Percentiles rank a stretch among this genome's conserved stretches.
Evolutionary conservation across 345 rosid species (phyloP).

Genomic region (Microcos paniculata): DNA sequence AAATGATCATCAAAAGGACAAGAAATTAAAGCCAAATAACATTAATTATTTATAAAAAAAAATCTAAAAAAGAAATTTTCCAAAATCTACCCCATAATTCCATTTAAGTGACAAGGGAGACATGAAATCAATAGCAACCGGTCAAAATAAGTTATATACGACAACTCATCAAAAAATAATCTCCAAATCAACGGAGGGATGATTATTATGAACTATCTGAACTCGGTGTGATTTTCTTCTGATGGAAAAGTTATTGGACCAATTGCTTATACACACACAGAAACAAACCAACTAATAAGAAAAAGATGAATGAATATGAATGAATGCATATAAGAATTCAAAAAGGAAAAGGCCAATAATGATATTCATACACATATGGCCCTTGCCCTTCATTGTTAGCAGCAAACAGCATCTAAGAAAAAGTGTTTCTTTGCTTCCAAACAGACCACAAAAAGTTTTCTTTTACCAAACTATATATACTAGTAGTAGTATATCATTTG

Average conservation of each 20-base stretch:
- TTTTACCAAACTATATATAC: slow-evolving; percentile 2
- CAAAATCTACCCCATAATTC: neutral
- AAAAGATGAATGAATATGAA: neutral
- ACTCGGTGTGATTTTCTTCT: too few relatives aligned
- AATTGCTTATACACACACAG: slow-evolving; percentile 18
- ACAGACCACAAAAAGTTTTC: slow-evolving; percentile 16
- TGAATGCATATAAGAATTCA: slow-evolving; percentile 5
- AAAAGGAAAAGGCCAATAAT: slow-evolving; percentile 33
- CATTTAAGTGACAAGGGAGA: neutral
- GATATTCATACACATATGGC: slow-evolving; percentile 11
- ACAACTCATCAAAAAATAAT: neutral
- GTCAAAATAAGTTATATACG: neutral
- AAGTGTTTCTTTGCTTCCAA: slow-evolving; percentile 26
- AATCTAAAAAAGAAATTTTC: too few relatives aligned
- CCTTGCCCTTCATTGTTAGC: slow-evolving; percentile 9
- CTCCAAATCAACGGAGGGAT: too few relatives aligned
- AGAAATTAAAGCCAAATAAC: neutral
- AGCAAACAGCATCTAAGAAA: slow-evolving; percentile 30
- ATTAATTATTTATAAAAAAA: neutral
- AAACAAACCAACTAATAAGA: slow-evolving; percentile 24
- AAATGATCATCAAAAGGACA: too few relatives aligned
- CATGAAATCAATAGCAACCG: neutral
- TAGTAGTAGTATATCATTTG: neutral
- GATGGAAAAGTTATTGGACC: neutral
- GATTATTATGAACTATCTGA: too few relatives aligned